A percentile compares a stretch with the other conserved stretches of the same genome.
Evolutionary conservation across 2,329 filamentous ascomycete genomes (phyloP).

Genomic region (Neofusicoccum kwambonambiense): DNA sequence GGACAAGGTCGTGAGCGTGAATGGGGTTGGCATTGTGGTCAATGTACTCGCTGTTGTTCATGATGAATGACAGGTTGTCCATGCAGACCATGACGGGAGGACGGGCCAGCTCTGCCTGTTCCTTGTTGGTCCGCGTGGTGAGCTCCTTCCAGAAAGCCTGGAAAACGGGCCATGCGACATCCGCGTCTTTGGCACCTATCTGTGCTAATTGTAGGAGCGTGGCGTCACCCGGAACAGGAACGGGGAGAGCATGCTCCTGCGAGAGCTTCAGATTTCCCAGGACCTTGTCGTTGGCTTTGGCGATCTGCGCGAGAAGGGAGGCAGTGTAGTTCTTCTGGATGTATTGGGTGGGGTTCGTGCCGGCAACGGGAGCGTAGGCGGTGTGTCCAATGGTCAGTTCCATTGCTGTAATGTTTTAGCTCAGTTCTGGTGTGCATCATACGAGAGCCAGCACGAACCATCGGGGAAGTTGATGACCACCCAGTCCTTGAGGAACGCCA

Average conservation of each 20-base stretch:
- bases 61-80: constrained; percentile 79
- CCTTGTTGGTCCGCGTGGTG: constrained; percentile 44
- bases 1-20: constrained; percentile 79
- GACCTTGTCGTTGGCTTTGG: constrained; percentile 67
- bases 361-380: constrained; percentile 70
- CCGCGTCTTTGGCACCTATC: constrained; percentile 69
- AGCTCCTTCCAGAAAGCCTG: constrained; percentile 80
- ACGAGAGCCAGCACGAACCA: constrained; percentile 55
- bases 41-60: constrained; percentile 75
- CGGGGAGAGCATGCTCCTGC: constrained; percentile 57
- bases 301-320: constrained; percentile 69
- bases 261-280: constrained; percentile 56
- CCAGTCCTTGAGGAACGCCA: constrained; percentile 81
- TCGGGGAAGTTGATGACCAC: constrained; percentile 87
- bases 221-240: constrained; percentile 57
- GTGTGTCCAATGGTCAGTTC: constrained; percentile 79
- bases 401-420: constrained; percentile 56
- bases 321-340: constrained; percentile 76
- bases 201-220: constrained; percentile 66
- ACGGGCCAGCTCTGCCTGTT: constrained; percentile 40
- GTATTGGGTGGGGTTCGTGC: constrained; percentile 58
- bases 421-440: neutral
- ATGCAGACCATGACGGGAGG: constrained; percentile 71
- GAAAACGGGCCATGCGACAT: constrained; percentile 78
- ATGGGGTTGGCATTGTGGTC: constrained; percentile 68